Evolutionary conservation across 2,329 filamentous ascomycete genomes (phyloP).

Genomic region (Tolypocladium guangdongense): DNA sequence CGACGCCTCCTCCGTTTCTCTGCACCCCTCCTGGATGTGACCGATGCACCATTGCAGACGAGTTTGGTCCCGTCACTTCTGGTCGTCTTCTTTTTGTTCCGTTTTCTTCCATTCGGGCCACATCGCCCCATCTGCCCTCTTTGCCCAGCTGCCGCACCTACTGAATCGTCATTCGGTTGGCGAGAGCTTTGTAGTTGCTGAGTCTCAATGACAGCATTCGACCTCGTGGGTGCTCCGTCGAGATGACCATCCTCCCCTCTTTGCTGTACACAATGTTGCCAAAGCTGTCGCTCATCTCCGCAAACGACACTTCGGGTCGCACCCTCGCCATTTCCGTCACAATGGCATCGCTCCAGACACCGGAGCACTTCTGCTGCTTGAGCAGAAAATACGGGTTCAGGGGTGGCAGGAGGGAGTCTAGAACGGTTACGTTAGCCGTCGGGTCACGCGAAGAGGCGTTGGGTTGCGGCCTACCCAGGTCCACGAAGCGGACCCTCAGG

Average conservation of each 20-base stretch:
- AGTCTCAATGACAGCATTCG: constrained; percentile 46
- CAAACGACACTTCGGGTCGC: constrained; percentile 47
- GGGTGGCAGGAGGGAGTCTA: constrained; percentile 58
- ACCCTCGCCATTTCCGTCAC: constrained; percentile 46
- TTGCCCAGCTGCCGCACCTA: constrained; percentile 6
- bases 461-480: constrained; percentile 41
- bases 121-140: not conserved
- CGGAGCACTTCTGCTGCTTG: constrained; percentile 48
- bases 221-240: constrained; percentile 41
- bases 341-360: constrained; percentile 63
- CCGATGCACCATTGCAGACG: not conserved
- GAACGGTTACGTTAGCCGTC: constrained; percentile 10
- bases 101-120: not conserved
- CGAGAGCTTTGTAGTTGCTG: constrained; percentile 43
- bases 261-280: constrained; percentile 48
- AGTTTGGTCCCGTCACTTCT: not conserved
- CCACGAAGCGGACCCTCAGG: constrained; percentile 63
- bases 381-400: constrained; percentile 65
- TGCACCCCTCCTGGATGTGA: not conserved
- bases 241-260: constrained; percentile 46
- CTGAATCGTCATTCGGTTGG: constrained; percentile 25
- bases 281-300: constrained; percentile 53
- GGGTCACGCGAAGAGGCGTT: not conserved
- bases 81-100: not conserved
- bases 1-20: not conserved